A percentile compares a stretch with the other conserved stretches of the same genome.
Evolutionary conservation across 345 rosid genomes (phyloP).

Genomic region (Zanthoxylum bungeanum): DNA sequence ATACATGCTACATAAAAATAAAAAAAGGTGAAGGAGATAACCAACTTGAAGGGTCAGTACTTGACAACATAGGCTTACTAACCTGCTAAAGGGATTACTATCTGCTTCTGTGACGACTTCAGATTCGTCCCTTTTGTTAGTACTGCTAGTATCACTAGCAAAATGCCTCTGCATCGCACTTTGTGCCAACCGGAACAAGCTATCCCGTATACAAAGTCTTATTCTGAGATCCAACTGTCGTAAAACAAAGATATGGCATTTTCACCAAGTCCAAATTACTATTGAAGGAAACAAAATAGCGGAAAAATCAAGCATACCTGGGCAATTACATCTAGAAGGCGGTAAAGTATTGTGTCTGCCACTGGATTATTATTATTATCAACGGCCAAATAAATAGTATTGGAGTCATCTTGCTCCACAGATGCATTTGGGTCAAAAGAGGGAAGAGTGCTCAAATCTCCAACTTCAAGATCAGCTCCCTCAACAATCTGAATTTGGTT

Average conservation of each 20-base stretch:
- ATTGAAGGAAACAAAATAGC: constrained; percentile 19
- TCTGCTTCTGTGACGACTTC: constrained; percentile 43
- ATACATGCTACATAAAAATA: no score
- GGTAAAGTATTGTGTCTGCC: constrained; percentile 54
- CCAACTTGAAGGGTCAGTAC: neutral
- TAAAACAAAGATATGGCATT: constrained; percentile 24
- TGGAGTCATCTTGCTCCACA: constrained; percentile 57
- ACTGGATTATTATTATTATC: constrained; percentile 44
- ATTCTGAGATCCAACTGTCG: constrained; percentile 65
- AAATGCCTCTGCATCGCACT: constrained; percentile 77
- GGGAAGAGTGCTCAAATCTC: constrained; percentile 45
- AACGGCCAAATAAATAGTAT: constrained; percentile 34
- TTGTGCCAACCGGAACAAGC: constrained; percentile 95
- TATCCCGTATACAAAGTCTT: constrained; percentile 82
- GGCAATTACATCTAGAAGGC: constrained; percentile 68
- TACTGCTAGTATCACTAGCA: constrained; percentile 49
- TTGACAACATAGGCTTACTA: constrained; percentile 18
- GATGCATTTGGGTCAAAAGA: constrained; percentile 54
- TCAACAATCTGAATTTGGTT: constrained; percentile 42
- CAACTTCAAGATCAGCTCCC: constrained; percentile 41
- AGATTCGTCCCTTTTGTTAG: constrained; percentile 47
- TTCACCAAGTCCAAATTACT: constrained; percentile 17
- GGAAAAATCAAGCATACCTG: constrained; percentile 54
- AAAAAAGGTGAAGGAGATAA: neutral
- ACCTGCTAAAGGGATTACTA: constrained; percentile 44